Evolutionary conservation across 2,329 filamentous ascomycete species (phyloP).

Genomic region (Alternaria sp.): DNA sequence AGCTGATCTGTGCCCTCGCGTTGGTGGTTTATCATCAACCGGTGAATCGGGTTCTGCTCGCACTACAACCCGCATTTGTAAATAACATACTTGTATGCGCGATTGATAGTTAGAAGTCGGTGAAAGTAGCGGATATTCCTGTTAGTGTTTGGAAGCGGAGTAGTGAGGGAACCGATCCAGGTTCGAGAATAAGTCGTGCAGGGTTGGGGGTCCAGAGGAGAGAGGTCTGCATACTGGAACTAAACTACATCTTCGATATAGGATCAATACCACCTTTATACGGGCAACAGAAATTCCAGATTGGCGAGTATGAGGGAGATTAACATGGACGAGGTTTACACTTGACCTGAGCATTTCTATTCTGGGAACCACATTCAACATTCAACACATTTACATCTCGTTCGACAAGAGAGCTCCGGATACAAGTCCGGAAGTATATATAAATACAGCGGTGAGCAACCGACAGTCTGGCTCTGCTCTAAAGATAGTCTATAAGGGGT

Average conservation of each 20-base stretch:
- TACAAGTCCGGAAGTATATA: conserved; percentile 11
- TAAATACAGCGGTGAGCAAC: not conserved
- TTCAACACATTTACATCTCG: not conserved
- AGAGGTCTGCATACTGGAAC: not conserved
- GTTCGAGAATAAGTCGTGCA: not conserved
- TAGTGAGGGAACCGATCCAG: not conserved
- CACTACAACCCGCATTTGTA: not conserved
- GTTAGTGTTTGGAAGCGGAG: not conserved
- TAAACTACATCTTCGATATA: not conserved
- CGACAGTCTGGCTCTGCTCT: conserved; percentile 2
- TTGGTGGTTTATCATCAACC: conserved; percentile 21
- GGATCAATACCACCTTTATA: not conserved
- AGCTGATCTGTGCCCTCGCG: conserved; percentile 17
- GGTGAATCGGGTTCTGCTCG: conserved; percentile 1
- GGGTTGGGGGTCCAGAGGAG: not conserved
- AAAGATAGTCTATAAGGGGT: conserved; percentile 2
- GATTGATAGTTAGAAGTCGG: not conserved
- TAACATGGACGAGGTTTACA: conserved; percentile 1
- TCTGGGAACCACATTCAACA: conserved; percentile 7
- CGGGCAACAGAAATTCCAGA: not conserved
- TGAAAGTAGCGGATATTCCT: not conserved
- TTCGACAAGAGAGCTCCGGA: conserved; percentile 5
- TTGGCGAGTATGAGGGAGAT: conserved; percentile 3
- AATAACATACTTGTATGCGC: not conserved
- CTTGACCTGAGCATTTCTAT: not conserved